Evolutionary conservation across 345 rosid genomes (phyloP).

Genomic region (Litchi chinensis): DNA sequence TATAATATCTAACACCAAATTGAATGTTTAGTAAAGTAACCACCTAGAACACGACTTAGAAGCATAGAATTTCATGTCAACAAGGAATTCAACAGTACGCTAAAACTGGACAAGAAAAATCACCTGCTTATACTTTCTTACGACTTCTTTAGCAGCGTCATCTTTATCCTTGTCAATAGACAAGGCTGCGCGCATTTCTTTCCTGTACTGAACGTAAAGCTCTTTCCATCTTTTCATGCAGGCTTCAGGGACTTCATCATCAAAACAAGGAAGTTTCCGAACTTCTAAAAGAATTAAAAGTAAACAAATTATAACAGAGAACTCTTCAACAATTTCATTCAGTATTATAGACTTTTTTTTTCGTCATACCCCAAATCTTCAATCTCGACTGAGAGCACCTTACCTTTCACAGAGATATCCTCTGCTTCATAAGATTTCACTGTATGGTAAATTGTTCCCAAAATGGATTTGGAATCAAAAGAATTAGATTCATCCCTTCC

Average conservation of each 20-base stretch:
- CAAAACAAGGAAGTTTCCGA: conserved; percentile 53
- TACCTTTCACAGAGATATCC: conserved; percentile 40
- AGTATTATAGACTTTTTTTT: background rate
- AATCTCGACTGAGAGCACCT: conserved; percentile 5
- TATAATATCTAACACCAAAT: conserved; percentile 47
- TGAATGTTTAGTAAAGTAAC: background rate
- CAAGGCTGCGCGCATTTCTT: conserved; percentile 49
- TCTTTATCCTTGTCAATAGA: background rate
- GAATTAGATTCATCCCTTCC: conserved; percentile 27
- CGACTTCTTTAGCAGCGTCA: conserved; percentile 36
- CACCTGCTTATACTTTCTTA: conserved; percentile 59
- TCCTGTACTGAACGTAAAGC: conserved; percentile 44
- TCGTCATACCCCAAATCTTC: no score
- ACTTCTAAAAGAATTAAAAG: conserved; percentile 36
- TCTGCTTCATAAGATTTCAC: conserved; percentile 36
- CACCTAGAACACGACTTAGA: background rate
- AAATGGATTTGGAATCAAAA: conserved; percentile 58
- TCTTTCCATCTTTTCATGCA: conserved; percentile 35
- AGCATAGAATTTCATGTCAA: background rate
- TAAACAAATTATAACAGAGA: background rate
- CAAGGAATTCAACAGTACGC: background rate
- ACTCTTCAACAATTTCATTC: background rate
- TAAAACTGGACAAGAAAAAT: background rate
- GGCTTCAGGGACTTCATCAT: conserved; percentile 20
- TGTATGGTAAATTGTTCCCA: conserved; percentile 63